phyloP scores from a whole-genome alignment of 768 basidiomycete genomes.

The Russula lepida region DNA sequence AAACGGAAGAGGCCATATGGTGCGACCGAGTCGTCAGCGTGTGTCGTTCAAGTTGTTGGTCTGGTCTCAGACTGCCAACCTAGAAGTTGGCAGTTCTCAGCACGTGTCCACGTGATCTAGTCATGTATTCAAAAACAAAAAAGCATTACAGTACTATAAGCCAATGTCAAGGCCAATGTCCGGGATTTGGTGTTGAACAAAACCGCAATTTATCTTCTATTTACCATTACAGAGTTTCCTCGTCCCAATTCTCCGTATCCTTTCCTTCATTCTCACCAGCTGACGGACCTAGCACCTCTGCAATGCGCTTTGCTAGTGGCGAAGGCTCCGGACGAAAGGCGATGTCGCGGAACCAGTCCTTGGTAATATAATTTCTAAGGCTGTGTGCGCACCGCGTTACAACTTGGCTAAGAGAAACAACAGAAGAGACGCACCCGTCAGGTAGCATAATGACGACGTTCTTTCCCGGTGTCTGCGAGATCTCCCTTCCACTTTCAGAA shows the following conservation, averaged over 20 bases:
- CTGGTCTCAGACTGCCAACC: too few species aligned
- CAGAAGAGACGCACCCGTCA: constrained; percentile 60
- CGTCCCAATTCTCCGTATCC: not conserved
- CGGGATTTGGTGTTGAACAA: too few species aligned
- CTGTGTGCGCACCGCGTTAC: constrained; percentile 32
- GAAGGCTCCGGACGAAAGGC: constrained; percentile 49
- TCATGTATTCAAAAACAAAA: too few species aligned
- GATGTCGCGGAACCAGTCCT: constrained; percentile 80
- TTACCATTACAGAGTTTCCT: not conserved
- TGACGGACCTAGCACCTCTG: constrained; percentile 28
- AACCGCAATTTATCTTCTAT: not conserved
- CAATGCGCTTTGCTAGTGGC: constrained; percentile 43
- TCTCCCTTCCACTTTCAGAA: constrained; percentile 51
- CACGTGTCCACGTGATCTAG: too few species aligned
- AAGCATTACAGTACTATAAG: too few species aligned
- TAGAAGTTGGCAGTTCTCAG: too few species aligned
- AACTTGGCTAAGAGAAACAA: not conserved
- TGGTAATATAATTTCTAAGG: constrained; percentile 91
- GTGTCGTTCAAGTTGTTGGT: not conserved
- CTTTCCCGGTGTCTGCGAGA: constrained; percentile 58
- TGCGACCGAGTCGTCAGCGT: not conserved
- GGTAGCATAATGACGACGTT: constrained; percentile 88
- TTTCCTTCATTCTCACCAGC: not conserved
- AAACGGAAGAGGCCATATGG: constrained; percentile 84
- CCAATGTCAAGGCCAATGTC: too few species aligned